These are phyloP conservation scores for Penicillium crystallinum DNA, from an alignment of 495 filamentous ascomycete species.

Conservation along the genomic window DNA sequence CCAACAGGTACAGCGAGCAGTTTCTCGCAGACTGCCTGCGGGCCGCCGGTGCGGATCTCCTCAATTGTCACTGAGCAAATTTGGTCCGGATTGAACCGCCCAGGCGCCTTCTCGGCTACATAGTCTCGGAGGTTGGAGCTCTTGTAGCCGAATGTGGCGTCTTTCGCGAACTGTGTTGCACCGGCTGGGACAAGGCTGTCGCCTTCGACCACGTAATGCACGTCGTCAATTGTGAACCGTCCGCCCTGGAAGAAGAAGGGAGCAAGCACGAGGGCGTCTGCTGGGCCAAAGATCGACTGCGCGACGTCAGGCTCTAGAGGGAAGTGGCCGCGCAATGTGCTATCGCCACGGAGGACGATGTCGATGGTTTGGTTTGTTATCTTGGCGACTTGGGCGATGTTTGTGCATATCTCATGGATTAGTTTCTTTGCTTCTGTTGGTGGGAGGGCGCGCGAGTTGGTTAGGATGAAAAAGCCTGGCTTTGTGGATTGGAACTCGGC, in stretches of 20 bases:
- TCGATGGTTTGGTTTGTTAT: conserved; percentile 36
- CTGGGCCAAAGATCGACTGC: conserved; percentile 39
- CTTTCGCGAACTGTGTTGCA: conserved; percentile 45
- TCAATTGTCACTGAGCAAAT: conserved; percentile 40
- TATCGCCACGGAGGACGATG: conserved; percentile 50
- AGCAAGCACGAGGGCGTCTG: conserved; percentile 43
- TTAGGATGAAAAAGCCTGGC: conserved; percentile 51
- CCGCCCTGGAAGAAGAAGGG: conserved; percentile 54
- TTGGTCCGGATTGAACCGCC: conserved; percentile 25
- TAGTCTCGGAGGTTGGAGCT: conserved; percentile 47
- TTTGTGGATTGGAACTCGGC: conserved; percentile 34
- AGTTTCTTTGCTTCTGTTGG: conserved; percentile 37
- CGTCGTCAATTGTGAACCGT: conserved; percentile 46
- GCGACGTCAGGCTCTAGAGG: conserved; percentile 47
- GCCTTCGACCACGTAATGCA: conserved; percentile 50
- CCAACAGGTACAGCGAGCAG: conserved; percentile 29
- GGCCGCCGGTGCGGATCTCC: conserved; percentile 41
- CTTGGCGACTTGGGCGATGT: conserved; percentile 37
- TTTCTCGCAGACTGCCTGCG: conserved; percentile 32
- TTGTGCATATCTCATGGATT: conserved; percentile 43
- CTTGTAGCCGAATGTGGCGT: conserved; percentile 50
- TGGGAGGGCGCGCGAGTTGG: conserved; percentile 50
- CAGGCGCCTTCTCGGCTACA: conserved; percentile 46
- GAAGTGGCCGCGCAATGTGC: conserved; percentile 50
- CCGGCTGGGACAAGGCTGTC: conserved; percentile 42